Conservation (phyloP, 768 basidiomycete species). For the Mycena galopus region DNA sequence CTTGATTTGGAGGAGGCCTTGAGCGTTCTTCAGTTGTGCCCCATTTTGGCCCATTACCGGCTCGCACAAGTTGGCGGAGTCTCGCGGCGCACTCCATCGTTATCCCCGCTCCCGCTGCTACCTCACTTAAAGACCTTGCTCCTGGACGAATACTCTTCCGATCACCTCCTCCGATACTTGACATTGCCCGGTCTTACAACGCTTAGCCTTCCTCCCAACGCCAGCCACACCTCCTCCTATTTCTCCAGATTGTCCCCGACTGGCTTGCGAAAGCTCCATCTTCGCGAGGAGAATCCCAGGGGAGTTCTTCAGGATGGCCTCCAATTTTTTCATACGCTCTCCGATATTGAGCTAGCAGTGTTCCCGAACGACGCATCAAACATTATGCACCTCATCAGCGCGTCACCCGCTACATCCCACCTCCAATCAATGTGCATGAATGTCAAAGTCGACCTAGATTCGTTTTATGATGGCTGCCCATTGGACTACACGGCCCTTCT, state of each 20-base stretch:
- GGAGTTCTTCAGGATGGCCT: not conserved
- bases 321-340: not conserved
- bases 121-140: not conserved
- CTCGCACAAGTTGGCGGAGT: not conserved
- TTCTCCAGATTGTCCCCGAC: not conserved
- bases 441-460: not conserved
- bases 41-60: conserved; percentile 2
- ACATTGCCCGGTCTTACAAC: conserved; percentile 2
- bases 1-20: conserved; percentile 2
- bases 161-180: conserved; percentile 2
- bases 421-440: not conserved
- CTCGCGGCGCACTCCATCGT: not conserved
- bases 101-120: not conserved
- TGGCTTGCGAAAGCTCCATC: conserved; percentile 3
- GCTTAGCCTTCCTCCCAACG: not conserved
- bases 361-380: not conserved
- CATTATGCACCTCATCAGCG: conserved; percentile 5
- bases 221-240: not conserved
- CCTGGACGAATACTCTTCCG: not conserved
- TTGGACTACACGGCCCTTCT: not conserved
- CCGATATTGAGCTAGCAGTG: not conserved
- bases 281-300: not conserved
- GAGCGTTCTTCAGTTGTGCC: not conserved
- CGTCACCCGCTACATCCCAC: not conserved
- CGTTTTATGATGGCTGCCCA: not conserved